Conservation (phyloP, 2,329 filamentous ascomycete genomes). For the Fusarium sp. region DNA sequence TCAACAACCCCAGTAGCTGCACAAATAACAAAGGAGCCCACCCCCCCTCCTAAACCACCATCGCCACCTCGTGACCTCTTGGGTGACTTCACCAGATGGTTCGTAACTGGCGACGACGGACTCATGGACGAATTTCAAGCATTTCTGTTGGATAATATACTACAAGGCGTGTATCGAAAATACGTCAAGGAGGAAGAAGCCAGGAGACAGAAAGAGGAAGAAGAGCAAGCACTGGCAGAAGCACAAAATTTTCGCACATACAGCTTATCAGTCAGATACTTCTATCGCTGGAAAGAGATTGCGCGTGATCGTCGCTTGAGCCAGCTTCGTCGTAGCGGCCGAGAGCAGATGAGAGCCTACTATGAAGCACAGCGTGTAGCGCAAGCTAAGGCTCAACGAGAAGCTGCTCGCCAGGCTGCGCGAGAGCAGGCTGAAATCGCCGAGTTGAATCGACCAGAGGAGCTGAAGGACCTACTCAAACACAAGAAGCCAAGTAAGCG, state of each 20-base stretch:
- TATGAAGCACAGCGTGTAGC: slow-evolving; percentile 50
- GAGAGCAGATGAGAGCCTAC: slow-evolving; percentile 59
- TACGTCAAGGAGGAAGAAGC: slow-evolving; percentile 53
- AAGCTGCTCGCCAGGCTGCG: slow-evolving; percentile 42
- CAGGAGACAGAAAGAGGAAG: slow-evolving; percentile 56
- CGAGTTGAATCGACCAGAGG: slow-evolving; percentile 45
- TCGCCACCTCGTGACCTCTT: slow-evolving; percentile 51
- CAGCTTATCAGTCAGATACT: slow-evolving; percentile 62
- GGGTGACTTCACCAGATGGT: slow-evolving; percentile 62
- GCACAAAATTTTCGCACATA: slow-evolving; percentile 58
- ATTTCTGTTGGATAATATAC: slow-evolving; percentile 55
- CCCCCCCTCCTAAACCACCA: background rate
- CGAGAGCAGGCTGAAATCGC: slow-evolving; percentile 39
- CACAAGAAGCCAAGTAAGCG: slow-evolving; percentile 43
- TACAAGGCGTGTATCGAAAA: slow-evolving; percentile 52
- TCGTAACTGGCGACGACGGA: slow-evolving; percentile 61
- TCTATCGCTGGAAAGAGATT: slow-evolving; percentile 63
- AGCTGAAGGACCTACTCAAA: slow-evolving; percentile 47
- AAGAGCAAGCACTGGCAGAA: slow-evolving; percentile 54
- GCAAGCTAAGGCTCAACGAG: slow-evolving; percentile 46
- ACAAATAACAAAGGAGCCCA: slow-evolving; percentile 10
- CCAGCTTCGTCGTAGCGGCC: slow-evolving; percentile 59
- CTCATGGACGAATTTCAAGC: slow-evolving; percentile 60
- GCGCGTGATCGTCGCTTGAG: slow-evolving; percentile 58
- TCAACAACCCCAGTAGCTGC: background rate